A percentile compares a stretch with the other conserved stretches of the same genome.
Evolutionary conservation across 2,329 filamentous ascomycete genomes (phyloP).

Genomic region (Fusarium concolor): DNA sequence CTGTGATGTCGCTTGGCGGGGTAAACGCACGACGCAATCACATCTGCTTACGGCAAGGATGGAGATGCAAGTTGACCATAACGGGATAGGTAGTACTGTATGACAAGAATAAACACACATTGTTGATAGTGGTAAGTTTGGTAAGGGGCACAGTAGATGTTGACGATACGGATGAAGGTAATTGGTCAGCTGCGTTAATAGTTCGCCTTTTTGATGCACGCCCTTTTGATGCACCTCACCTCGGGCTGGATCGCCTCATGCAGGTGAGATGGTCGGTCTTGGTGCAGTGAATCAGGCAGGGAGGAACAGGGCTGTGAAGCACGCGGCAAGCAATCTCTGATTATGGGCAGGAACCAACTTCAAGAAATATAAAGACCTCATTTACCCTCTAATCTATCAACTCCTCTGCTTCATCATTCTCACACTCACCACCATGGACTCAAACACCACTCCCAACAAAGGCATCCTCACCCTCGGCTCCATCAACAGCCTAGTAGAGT

Average conservation of each 20-base stretch:
- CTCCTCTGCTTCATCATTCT: background rate
- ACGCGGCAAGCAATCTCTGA: no score
- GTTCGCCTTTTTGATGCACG: constrained; percentile 2
- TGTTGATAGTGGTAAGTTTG: no score
- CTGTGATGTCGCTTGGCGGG: no score
- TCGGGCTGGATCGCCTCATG: background rate
- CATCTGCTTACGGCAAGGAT: no score
- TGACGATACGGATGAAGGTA: background rate
- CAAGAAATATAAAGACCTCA: background rate
- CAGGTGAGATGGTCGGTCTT: background rate
- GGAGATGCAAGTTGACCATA: background rate
- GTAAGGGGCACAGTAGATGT: background rate
- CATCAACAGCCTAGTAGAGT: background rate
- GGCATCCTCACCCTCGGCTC: background rate
- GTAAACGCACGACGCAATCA: no score
- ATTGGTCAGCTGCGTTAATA: background rate
- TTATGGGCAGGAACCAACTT: background rate
- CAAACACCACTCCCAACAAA: background rate
- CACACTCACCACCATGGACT: background rate
- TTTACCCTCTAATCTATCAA: no score
- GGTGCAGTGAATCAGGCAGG: no score
- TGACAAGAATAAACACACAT: background rate
- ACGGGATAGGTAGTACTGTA: background rate
- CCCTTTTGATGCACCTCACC: background rate
- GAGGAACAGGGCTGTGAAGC: no score